A percentile compares a stretch with the other conserved stretches of the same genome.
Conservation (phyloP, 306 rosid genomes). For the Cucumis hystrix region DNA sequence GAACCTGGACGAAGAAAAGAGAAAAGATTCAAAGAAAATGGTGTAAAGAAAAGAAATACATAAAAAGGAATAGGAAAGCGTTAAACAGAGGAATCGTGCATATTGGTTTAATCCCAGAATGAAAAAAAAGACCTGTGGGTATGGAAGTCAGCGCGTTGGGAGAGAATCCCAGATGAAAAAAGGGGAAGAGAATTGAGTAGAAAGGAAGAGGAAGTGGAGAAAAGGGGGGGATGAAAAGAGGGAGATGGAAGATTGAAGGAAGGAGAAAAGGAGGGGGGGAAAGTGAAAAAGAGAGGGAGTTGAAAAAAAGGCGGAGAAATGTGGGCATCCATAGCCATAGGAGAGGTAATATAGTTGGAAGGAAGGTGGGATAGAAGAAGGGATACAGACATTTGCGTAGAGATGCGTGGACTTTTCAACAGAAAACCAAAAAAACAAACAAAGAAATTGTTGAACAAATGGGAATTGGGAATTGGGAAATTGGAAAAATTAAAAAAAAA, state of each 20-base stretch:
- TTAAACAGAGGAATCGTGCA: neutral
- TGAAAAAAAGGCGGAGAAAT: conserved; percentile 4
- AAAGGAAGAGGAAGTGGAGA: neutral
- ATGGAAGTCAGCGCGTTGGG: neutral
- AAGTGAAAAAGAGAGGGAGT: neutral
- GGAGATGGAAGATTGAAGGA: neutral
- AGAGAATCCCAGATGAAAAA: neutral
- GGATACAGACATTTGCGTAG: neutral
- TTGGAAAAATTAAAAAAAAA: no score
- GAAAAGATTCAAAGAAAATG: neutral
- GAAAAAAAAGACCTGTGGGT: neutral
- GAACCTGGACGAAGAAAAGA: neutral
- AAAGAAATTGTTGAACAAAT: neutral
- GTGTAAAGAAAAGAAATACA: neutral
- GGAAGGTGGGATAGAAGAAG: neutral
- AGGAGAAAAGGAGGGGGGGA: neutral
- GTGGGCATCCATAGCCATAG: neutral
- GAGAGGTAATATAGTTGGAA: neutral
- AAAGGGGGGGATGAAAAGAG: neutral
- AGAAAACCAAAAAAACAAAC: neutral
- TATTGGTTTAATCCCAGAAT: neutral
- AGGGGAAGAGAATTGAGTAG: neutral
- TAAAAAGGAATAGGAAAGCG: neutral
- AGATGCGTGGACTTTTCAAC: neutral
- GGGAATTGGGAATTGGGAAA: neutral